Evolutionary conservation across 1,284 basidiomycete species (phyloP).

Genomic region (Rhodofomes roseus): DNA sequence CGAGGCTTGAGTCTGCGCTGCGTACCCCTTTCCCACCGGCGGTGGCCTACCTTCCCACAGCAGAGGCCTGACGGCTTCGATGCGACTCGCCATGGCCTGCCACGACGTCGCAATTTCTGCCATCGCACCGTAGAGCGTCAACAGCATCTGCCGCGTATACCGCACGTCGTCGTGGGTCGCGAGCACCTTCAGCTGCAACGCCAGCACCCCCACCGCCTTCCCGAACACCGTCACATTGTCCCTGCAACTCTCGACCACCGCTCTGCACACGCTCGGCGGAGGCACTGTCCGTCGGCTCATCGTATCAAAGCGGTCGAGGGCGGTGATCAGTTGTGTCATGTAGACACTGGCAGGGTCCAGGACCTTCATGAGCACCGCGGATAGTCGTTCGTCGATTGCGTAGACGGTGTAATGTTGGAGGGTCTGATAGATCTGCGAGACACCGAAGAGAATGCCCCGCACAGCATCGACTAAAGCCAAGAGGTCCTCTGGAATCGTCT

Average conservation of each 20-base stretch:
- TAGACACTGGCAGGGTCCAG: conserved; percentile 83
- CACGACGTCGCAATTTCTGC: conserved; percentile 89
- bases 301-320: conserved; percentile 91
- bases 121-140: conserved; percentile 88
- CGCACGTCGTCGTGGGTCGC: conserved; percentile 79
- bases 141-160: conserved; percentile 83
- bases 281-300: conserved; percentile 69
- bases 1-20: conserved; percentile 17
- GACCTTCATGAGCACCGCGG: conserved; percentile 78
- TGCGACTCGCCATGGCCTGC: conserved; percentile 73
- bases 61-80: conserved; percentile 68
- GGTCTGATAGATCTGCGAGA: conserved; percentile 90
- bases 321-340: conserved; percentile 82
- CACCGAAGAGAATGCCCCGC: conserved; percentile 88
- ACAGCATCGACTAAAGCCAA: conserved; percentile 82
- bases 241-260: conserved; percentile 80
- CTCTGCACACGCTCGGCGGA: conserved; percentile 72
- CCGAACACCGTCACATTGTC: conserved; percentile 86
- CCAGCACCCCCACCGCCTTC: conserved; percentile 82
- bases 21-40: conserved; percentile 24
- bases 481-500: conserved; percentile 72
- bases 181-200: conserved; percentile 78
- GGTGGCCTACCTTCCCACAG: conserved; percentile 45
- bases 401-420: conserved; percentile 88
- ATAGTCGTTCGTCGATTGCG: conserved; percentile 84